phyloP scores from a whole-genome alignment of 306 rosid genomes.

The Castanospermum australe region DNA sequence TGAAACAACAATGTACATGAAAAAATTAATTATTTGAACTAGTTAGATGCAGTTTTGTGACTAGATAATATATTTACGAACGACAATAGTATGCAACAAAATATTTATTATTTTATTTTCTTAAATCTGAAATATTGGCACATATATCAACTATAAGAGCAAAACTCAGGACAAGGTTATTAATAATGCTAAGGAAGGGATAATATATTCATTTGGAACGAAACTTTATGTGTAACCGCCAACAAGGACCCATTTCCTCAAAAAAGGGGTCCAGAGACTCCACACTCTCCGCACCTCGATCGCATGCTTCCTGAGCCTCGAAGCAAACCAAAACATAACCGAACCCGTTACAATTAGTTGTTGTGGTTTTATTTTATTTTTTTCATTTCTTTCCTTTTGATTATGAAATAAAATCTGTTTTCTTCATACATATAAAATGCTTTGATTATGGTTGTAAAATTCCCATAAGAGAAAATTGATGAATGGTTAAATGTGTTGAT shows the following conservation, averaged over 20 bases:
- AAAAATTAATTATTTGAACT: no score
- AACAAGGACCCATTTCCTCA: conserved; percentile 5
- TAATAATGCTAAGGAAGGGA: neutral
- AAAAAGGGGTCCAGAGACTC: neutral
- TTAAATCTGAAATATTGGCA: no score
- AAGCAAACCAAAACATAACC: neutral
- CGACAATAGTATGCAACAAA: neutral
- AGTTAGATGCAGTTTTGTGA: neutral
- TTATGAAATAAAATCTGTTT: neutral
- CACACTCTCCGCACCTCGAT: neutral
- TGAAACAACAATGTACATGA: no score
- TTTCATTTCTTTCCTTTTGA: neutral
- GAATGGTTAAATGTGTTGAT: no score
- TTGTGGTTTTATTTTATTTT: neutral
- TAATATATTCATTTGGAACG: neutral
- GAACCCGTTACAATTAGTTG: neutral
- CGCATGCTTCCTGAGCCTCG: neutral
- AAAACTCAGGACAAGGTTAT: no score
- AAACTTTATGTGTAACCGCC: neutral
- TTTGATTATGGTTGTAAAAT: neutral
- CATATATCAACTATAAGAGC: no score
- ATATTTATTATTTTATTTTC: no score
- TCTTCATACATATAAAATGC: neutral
- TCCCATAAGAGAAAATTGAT: no score
- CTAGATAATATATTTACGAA: no score